A percentile compares a stretch with the other conserved stretches of the same genome.
phyloP scores from a whole-genome alignment of 2,329 filamentous ascomycete genomes.

The Sclerotinia subarctica region DNA sequence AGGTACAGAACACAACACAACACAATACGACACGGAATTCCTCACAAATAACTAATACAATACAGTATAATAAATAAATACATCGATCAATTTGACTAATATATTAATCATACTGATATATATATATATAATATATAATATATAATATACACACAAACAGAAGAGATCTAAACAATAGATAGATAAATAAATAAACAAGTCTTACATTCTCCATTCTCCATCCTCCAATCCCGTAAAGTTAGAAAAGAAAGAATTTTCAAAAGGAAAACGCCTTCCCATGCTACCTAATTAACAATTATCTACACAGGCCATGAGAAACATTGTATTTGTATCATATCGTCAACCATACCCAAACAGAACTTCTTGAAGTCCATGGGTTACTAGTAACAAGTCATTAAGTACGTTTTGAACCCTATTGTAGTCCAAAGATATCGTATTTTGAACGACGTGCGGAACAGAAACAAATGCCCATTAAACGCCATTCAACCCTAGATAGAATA shows the following conservation, averaged over 20 bases:
- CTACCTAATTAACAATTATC: not conserved
- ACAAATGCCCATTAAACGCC: not conserved
- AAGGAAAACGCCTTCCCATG: not conserved
- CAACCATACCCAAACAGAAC: not conserved
- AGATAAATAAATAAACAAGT: not conserved
- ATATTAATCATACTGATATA: no score
- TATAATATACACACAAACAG: no score
- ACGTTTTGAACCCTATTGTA: not conserved
- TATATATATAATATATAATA: no score
- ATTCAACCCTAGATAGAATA: not conserved
- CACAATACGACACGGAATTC: no score
- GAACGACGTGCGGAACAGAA: not conserved
- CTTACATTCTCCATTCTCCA: no score
- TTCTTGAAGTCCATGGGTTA: not conserved
- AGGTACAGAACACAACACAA: no score
- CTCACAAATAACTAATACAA: no score
- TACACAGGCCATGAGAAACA: not conserved
- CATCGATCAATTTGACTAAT: no score
- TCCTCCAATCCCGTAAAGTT: not conserved
- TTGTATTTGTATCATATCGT: not conserved
- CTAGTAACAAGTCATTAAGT: constrained; percentile 3
- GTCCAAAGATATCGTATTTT: not conserved
- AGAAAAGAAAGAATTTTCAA: not conserved
- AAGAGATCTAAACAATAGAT: not conserved
- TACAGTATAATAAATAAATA: no score